These are phyloP conservation scores for Trametes cingulata DNA, from an alignment of 768 basidiomycete genomes.

Conservation along the genomic window DNA sequence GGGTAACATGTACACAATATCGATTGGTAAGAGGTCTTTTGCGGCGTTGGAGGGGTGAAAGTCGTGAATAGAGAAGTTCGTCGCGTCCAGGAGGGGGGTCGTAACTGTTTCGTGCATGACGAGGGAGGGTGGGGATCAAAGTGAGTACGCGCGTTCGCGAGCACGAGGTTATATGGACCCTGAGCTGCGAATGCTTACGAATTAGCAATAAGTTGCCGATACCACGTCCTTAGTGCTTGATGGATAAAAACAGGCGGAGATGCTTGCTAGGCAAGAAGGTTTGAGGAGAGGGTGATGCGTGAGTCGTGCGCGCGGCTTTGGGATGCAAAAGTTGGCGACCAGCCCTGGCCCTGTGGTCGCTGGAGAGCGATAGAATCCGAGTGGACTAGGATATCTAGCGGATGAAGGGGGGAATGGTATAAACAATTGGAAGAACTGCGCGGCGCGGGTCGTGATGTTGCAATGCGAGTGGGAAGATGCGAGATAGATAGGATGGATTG, in stretches of 20 bases:
- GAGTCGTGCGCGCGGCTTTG: slow-evolving; percentile 35
- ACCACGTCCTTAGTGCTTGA: slow-evolving; percentile 46
- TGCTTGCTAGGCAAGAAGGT: slow-evolving; percentile 21
- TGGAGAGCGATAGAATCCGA: slow-evolving; percentile 24
- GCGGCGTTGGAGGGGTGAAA: slow-evolving; percentile 36
- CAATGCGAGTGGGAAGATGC: slow-evolving; percentile 30
- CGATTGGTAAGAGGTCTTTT: slow-evolving; percentile 34
- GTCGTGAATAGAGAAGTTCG: slow-evolving; percentile 38
- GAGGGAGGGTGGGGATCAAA: slow-evolving; percentile 1
- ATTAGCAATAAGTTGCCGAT: slow-evolving; percentile 53
- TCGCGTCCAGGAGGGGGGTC: slow-evolving; percentile 46
- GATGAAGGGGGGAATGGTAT: slow-evolving; percentile 41
- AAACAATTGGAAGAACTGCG: slow-evolving; percentile 49
- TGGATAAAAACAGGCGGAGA: slow-evolving; percentile 21
- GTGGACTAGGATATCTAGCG: slow-evolving; percentile 22
- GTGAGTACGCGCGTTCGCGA: slow-evolving; percentile 21
- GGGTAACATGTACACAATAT: slow-evolving; percentile 29
- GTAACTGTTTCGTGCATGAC: slow-evolving; percentile 69
- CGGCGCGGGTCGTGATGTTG: slow-evolving; percentile 59
- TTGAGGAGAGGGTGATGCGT: slow-evolving; percentile 25
- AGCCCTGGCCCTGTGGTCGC: slow-evolving; percentile 19
- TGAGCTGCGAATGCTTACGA: slow-evolving; percentile 34
- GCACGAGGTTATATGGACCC: slow-evolving; percentile 25
- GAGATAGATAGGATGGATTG: slow-evolving; percentile 35
- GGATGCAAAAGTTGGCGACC: slow-evolving; percentile 37